A percentile compares a stretch with the other conserved stretches of the same genome.
Evolutionary conservation across 2,329 filamentous ascomycete genomes (phyloP).

Genomic region (Rhynchosporium agropyri): DNA sequence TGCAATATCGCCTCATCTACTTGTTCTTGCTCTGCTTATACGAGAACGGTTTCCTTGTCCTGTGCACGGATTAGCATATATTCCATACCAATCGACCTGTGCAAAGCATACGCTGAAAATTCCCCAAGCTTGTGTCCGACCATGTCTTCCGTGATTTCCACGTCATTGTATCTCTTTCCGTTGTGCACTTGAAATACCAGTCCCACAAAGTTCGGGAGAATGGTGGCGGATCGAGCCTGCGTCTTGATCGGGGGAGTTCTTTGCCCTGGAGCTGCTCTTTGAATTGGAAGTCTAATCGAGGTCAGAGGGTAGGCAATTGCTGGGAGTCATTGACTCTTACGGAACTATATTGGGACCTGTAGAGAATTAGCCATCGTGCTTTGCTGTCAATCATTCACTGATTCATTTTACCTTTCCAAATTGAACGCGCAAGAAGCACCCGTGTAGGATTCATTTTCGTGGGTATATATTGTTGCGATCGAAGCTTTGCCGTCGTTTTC

Average conservation of each 20-base stretch:
- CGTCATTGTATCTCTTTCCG: conserved; percentile 69
- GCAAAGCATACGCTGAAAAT: conserved; percentile 64
- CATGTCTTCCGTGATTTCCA: conserved; percentile 75
- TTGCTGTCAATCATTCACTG: background rate
- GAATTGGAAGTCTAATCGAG: conserved; percentile 53
- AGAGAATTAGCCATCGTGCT: conserved; percentile 34
- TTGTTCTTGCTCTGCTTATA: conserved; percentile 74
- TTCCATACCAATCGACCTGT: background rate
- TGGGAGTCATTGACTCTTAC: conserved; percentile 50
- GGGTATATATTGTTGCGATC: background rate
- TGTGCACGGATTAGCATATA: conserved; percentile 41
- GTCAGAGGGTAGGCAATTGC: conserved; percentile 39
- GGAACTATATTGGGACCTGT: conserved; percentile 71
- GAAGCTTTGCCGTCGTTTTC: conserved; percentile 1
- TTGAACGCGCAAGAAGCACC: conserved; percentile 62
- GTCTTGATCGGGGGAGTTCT: conserved; percentile 67
- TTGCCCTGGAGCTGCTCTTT: conserved; percentile 52
- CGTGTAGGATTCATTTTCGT: conserved; percentile 61
- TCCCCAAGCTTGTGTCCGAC: conserved; percentile 76
- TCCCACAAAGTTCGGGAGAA: conserved; percentile 73
- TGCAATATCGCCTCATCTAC: conserved; percentile 29
- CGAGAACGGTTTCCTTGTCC: conserved; percentile 67
- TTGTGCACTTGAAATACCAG: conserved; percentile 73
- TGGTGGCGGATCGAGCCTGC: conserved; percentile 70
- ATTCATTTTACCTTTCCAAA: conserved; percentile 69